Evolutionary conservation across 2,329 filamentous ascomycete genomes (phyloP).

Genomic region (Fusarium incarnatum): DNA sequence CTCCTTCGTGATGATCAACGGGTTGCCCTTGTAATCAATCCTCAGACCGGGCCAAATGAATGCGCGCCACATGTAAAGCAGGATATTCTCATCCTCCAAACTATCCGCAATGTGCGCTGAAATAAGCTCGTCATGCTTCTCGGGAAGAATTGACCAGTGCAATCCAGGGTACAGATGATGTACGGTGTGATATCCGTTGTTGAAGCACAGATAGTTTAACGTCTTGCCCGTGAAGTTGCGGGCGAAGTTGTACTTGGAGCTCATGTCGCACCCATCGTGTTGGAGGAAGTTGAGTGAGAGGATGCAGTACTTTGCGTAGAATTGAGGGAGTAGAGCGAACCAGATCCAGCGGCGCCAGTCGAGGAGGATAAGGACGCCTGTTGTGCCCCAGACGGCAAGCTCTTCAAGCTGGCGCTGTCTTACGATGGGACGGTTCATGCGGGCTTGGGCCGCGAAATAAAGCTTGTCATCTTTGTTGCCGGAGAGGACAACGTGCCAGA

Average conservation of each 20-base stretch:
- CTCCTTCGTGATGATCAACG: slow-evolving; percentile 9
- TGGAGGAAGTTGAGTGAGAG: slow-evolving; percentile 21
- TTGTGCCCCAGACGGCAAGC: slow-evolving; percentile 18
- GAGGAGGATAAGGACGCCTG: not conserved
- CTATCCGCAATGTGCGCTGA: not conserved
- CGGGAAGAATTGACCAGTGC: slow-evolving; percentile 15
- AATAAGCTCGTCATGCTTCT: slow-evolving; percentile 21
- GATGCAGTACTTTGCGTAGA: slow-evolving; percentile 25
- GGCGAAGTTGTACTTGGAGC: slow-evolving; percentile 25
- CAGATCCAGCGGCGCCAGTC: slow-evolving; percentile 29
- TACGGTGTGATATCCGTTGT: slow-evolving; percentile 25
- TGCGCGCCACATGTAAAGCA: slow-evolving; percentile 15
- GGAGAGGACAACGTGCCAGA: slow-evolving; percentile 18
- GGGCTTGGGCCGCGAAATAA: slow-evolving; percentile 19
- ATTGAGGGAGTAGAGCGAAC: slow-evolving; percentile 16
- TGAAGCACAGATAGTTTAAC: slow-evolving; percentile 19
- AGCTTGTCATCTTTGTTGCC: slow-evolving; percentile 24
- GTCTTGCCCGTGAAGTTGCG: slow-evolving; percentile 15
- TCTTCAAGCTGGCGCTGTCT: slow-evolving; percentile 16
- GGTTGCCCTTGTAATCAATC: slow-evolving; percentile 15
- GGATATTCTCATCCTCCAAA: slow-evolving; percentile 1
- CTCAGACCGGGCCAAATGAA: slow-evolving; percentile 17
- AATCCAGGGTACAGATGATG: slow-evolving; percentile 18
- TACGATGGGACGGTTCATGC: slow-evolving; percentile 18
- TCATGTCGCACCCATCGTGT: slow-evolving; percentile 27